Evolutionary conservation across 2,329 filamentous ascomycete species (phyloP).

Genomic region (Stemphylium lycopersici): DNA sequence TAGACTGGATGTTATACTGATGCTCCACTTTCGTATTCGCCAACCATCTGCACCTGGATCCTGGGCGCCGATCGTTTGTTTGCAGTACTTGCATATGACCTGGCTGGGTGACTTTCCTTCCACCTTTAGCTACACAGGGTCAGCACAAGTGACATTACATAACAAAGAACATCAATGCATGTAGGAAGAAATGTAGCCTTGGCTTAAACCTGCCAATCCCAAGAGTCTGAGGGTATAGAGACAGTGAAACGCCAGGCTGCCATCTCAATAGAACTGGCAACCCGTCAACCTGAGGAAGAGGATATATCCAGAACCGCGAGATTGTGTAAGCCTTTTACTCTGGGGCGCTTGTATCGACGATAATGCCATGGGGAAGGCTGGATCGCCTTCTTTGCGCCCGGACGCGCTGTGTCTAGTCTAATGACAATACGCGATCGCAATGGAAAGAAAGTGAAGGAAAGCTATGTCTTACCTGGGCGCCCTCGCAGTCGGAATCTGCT

Average conservation of each 20-base stretch:
- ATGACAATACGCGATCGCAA: not conserved
- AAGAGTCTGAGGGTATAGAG: constrained; percentile 37
- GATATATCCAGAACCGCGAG: constrained; percentile 31
- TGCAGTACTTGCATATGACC: constrained; percentile 50
- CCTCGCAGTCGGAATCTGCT: constrained; percentile 67
- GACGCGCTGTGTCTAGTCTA: not conserved
- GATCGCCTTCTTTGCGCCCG: constrained; percentile 64
- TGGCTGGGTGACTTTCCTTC: constrained; percentile 6
- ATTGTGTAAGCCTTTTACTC: constrained; percentile 47
- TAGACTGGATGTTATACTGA: constrained; percentile 37
- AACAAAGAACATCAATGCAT: not conserved
- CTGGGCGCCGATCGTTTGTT: constrained; percentile 45
- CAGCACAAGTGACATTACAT: constrained; percentile 8
- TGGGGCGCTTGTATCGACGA: constrained; percentile 67
- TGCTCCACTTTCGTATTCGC: constrained; percentile 58
- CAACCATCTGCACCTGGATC: constrained; percentile 55
- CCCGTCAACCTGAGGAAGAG: constrained; percentile 41
- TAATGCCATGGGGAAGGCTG: constrained; percentile 54
- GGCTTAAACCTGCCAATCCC: constrained; percentile 42
- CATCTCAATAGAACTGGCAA: constrained; percentile 31
- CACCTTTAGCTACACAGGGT: constrained; percentile 14
- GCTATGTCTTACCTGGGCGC: constrained; percentile 51
- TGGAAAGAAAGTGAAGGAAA: not conserved
- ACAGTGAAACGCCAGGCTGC: constrained; percentile 44
- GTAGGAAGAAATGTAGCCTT: constrained; percentile 35